Evolutionary conservation across 192 early-diverging fungal species (phyloP), one percentile per base, ranked within the genome.

Genomic region (Pecoramyces ruminantium): DNA sequence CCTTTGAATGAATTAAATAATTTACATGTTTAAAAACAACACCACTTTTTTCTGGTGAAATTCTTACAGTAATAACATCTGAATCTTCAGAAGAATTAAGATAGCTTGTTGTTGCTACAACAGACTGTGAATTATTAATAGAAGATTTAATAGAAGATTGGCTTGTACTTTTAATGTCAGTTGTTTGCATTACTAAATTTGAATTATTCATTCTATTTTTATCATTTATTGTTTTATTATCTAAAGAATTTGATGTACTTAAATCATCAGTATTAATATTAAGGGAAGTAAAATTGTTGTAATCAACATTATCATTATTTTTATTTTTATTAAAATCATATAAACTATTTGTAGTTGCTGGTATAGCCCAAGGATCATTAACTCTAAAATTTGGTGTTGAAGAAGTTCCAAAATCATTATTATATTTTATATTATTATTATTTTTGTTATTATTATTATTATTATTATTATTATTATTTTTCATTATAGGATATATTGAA

Each of bases 11-110:
- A 29, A 97, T 86, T 80, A 93, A 89, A 83, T 97, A 97, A 81
- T 95, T 96, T 17, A 93, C 91, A 84, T 96, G 94, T 81, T 95
- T 97, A 84, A 96, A 92, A 29, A 92, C 82, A 15, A 90, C 80
- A 0, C 92, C 92, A 38, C 88, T 88, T 83, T 86, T 87, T 79
- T 90, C 91, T 11, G 89, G 87, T 78, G 87, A 85, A 80, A 89
- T 84, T 16, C 83, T 81, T 15, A 90, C 84, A 18, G 85, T 84
- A 39, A 86, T 87, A 82, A 87, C 80, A 78, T 92, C 87, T 21
- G 30, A 25, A 67, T 67, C 51, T 67, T 67, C 51, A 11, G 21
- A n/a, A 67, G 25, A 67, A 67, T 67, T 67, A 0, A 67, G 17
- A 67, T 27, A 67, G 11, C 25, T 67, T 67, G 42, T 51, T 51